These are phyloP conservation scores for Phytophthora citricola DNA, from an alignment of 352 stramenopile genomes.

Conservation along the genomic window DNA sequence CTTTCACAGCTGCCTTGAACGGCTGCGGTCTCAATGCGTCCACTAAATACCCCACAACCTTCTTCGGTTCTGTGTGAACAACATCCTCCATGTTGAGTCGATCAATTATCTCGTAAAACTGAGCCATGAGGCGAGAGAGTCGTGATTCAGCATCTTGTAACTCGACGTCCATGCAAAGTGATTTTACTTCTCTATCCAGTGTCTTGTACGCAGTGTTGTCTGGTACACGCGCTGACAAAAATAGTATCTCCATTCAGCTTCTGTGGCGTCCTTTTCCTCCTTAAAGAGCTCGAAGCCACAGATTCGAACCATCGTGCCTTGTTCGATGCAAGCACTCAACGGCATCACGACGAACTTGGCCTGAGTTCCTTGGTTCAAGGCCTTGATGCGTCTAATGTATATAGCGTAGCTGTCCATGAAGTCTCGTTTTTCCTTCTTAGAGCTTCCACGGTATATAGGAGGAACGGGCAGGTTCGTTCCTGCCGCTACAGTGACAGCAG, in stretches of 20 bases:
- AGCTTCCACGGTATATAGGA: background rate
- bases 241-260: constrained; percentile 7
- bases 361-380: background rate
- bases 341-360: background rate
- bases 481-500: background rate
- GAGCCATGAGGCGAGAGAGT: constrained; percentile 4
- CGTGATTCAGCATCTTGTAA: constrained; percentile 14
- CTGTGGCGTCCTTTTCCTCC: background rate
- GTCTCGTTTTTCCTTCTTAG: background rate
- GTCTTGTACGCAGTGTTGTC: constrained; percentile 22
- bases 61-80: constrained; percentile 2
- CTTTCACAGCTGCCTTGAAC: constrained; percentile 12
- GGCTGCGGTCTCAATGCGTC: background rate
- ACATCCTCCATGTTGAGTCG: constrained; percentile 24
- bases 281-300: background rate
- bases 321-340: background rate
- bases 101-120: constrained; percentile 19
- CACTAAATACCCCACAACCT: background rate
- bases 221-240: constrained; percentile 10
- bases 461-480: background rate
- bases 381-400: background rate
- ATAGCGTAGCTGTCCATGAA: constrained; percentile 4
- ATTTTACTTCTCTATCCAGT: constrained; percentile 12
- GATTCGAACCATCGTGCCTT: background rate
- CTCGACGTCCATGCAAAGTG: constrained; percentile 4